Evolutionary conservation across 352 stramenopile genomes (phyloP), one percentile per base, ranked within the genome.

Genomic region (Phytophthora lateralis): DNA sequence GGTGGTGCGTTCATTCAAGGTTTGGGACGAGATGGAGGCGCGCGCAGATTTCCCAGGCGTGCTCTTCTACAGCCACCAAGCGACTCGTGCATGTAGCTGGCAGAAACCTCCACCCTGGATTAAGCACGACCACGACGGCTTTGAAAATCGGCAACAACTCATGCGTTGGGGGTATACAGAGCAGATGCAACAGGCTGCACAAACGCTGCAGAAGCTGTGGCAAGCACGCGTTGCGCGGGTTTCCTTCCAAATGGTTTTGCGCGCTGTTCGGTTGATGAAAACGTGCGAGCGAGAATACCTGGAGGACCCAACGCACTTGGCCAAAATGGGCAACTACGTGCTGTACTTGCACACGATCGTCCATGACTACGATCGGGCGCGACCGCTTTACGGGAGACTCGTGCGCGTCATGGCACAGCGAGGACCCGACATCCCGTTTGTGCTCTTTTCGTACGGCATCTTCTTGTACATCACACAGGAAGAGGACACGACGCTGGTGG

Each of bases 271-370:
- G 7, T 45, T 96, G 4, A 91, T 92, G 80, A 80, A 80, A 37
- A 76, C 66, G 3, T 90, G 84, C 27, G 84, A 94, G 51, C 64
- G 57, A 27, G 85, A 86, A 15, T 94, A 94, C 55, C 53, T 94
- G 5, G 72, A 87, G 57, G 84, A 94, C 17, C 87, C 87, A 6
- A 90, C 78, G 3, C 82, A 83, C 29, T 61, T 96, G 11, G 74
- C 78, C 2, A 86, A 85, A 48, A 85, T 94, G 65, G 82, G 80
- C 66, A 96, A 96, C 61, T 96, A 93, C 55, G 78, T 87, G 59
- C 54, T 96, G 15, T 96, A 81, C 24, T 53, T 96, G 17, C 85
- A 95, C 62, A 80, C 84, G 6, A 80, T 94, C 35, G 43, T 62
- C 26, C 81, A 93, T 42, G 87, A 94, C 43, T 94, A 95, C 62